phyloP scores from a whole-genome alignment of 169 alveolate genomes.

The Eimeria tenella region DNA sequence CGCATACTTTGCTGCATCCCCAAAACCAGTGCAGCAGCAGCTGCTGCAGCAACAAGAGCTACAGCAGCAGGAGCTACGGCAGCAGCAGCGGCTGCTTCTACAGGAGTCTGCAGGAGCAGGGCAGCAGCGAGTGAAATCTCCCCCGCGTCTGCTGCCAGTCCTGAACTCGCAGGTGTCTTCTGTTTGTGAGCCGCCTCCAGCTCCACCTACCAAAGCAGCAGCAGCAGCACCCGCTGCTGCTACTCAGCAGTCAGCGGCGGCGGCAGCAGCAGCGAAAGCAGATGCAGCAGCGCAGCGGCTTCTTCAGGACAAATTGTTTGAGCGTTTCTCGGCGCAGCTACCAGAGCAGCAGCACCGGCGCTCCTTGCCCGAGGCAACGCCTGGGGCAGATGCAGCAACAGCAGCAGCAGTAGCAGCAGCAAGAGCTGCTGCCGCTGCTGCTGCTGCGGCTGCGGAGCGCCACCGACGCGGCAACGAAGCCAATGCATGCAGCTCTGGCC shows the following conservation, averaged over 20 bases:
- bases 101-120: not conserved
- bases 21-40: constrained; percentile 51
- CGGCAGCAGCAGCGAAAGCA: constrained; percentile 5
- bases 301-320: not conserved
- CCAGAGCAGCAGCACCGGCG: too few relatives aligned
- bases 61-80: constrained; percentile 19
- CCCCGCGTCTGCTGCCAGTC: constrained; percentile 56
- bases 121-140: constrained; percentile 31
- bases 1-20: not conserved
- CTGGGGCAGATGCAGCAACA: not conserved
- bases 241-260: not conserved
- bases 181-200: not conserved
- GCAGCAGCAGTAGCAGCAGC: constrained; percentile 8
- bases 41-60: constrained; percentile 56
- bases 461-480: not conserved
- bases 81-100: constrained; percentile 1
- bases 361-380: not conserved
- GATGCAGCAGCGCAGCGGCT: not conserved
- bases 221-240: constrained; percentile 45
- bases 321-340: too few relatives aligned
- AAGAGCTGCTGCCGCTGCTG: not conserved
- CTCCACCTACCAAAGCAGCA: not conserved
- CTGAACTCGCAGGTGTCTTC: not conserved
- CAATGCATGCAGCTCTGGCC: not conserved
- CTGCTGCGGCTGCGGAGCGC: not conserved